Evolutionary conservation across 345 rosid genomes (phyloP).

Genomic region (Punica granatum): DNA sequence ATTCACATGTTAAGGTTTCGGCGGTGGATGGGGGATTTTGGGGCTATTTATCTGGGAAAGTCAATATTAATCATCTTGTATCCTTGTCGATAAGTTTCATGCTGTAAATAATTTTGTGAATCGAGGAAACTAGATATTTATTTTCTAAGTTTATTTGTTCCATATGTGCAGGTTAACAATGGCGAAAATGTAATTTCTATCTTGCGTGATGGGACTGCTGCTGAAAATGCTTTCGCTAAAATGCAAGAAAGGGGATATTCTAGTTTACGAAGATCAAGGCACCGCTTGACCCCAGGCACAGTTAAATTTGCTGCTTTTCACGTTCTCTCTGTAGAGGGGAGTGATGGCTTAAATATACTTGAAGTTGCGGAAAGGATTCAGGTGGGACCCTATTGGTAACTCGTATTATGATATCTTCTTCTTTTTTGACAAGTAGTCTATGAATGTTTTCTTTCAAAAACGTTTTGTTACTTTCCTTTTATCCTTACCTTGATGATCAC

Average conservation of each 20-base stretch:
- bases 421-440: neutral
- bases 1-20: too few species aligned
- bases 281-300: slow-evolving; percentile 90
- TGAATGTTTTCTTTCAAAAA: neutral
- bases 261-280: slow-evolving; percentile 73
- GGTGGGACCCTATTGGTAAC: slow-evolving; percentile 30
- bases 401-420: neutral
- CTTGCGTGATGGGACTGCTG: slow-evolving; percentile 73
- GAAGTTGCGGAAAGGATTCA: slow-evolving; percentile 90
- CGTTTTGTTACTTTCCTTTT: neutral
- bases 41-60: neutral
- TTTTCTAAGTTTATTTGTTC: neutral
- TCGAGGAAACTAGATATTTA: neutral
- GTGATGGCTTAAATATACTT: slow-evolving; percentile 67
- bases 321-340: slow-evolving; percentile 70
- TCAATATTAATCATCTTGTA: neutral
- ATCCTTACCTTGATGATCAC: neutral
- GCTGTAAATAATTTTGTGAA: neutral
- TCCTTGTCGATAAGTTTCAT: neutral
- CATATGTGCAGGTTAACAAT: slow-evolving; percentile 46
- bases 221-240: slow-evolving; percentile 71
- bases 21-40: too few species aligned
- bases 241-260: slow-evolving; percentile 85
- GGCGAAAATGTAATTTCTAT: slow-evolving; percentile 61
- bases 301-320: slow-evolving; percentile 95